Base-by-base conservation (phyloP, 1,139 yeast species). In the Scheffersomyces stambukii region DNA sequence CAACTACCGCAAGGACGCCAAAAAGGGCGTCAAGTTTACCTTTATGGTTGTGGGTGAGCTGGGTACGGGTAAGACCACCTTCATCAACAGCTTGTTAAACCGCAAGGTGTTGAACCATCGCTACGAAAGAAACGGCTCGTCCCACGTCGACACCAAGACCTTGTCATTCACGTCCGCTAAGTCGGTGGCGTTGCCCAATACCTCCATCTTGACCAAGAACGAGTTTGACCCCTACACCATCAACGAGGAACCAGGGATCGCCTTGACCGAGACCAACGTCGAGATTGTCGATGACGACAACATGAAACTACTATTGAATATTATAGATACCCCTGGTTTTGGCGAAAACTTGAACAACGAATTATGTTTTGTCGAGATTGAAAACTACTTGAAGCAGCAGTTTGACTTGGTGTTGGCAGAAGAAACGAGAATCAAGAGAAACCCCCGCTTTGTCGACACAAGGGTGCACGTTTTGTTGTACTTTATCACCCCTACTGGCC, bases 341-440 rank as follows among this genome's bases (percentile, higher is more conserved):
- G 89, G 88, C 12, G 83, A 77, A 37, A 78, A 79, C 42, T 55
- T 81, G 41, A 80, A 81, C 50, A 79, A 81, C 45, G 75, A 73
- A 26, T 36, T 72, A 63, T 50, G 86, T 51, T 82, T 84, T 48
- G 67, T 65, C 20, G 82, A 82, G 41, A 79, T 91, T 36, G 77
- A 80, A 31, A 75, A 74, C 36, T 89, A 79, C 52, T 64, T 91
- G 42, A 91, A 84, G 50, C 85, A 80, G 50, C 96, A 89, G 55
- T 89, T 84, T 54, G 98, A 91, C 56, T 86, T 83, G 45, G 93
- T 89, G 22, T 70, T 91, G 42, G 80, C 85, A 9, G 97, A 91
- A 56, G 97, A 91, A 54, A 81, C 94, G 11, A 74, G 95, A 40
- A 85, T 91, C 42, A 79, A 84, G 58, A 77, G 98, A 72, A 81